Base-by-base conservation (phyloP, 2,329 filamentous ascomycete genomes). In the Nemania abortiva region DNA sequence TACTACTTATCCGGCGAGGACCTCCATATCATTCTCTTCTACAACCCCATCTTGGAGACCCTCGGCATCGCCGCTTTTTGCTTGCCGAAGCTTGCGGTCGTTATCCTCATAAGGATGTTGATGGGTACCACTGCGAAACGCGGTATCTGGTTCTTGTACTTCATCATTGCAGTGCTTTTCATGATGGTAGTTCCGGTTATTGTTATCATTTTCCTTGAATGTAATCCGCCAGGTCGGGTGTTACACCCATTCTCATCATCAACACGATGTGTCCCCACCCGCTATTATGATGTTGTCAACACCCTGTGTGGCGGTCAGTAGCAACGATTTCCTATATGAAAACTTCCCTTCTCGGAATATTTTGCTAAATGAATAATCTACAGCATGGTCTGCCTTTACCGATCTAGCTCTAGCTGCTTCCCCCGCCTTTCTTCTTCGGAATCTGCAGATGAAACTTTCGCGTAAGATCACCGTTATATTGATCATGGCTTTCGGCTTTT, bases 341-440 rank as follows among this genome's bases (percentile, higher is more conserved):
- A 34, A 5, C 31, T 4, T 34, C 31, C 31, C 31, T 4, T 5
- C 31, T 9, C 31, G 5, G 31, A 9, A 34, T 34, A 34, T 9
- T 9, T 34, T 9, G 31, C 31, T 34, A 34, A 47, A 47, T 3
- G 2, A 49, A 15, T 47, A 6, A 42, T 10, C 13, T 47, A 37
- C 24, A 64, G 61, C 49, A 24, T 64, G 61, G 61, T 64, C 61
- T 0, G 61, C 61, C 53, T 45, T 64, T 39, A 29, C 61, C 5
- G 61, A 64, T 39, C 52, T 56, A 18, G 27, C 29, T 20, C 15
- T 57, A 18, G 61, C 61, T 37, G 24, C 37, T 39, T 57, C 27
- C 15, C 61, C 61, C 10, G 42, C 42, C 11, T 11, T 39, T 10
- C 29, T 64, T 5, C 52, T 64, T 13, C 49, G 61, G 61, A 64